Evolutionary conservation across 495 filamentous ascomycete species (phyloP).

Genomic region (Cercophora samala): DNA sequence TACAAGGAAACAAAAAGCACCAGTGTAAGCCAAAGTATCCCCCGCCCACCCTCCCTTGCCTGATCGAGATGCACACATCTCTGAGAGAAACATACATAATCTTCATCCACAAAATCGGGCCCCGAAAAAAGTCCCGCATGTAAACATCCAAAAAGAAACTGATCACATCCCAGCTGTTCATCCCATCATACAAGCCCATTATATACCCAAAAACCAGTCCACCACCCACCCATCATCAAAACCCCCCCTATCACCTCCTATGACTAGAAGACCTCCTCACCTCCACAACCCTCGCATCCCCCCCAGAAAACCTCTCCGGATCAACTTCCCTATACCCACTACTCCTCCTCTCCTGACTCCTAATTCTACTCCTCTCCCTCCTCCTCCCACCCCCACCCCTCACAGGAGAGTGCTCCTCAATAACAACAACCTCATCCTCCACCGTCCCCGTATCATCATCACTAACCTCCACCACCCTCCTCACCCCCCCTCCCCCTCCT

Average conservation of each 20-base stretch:
- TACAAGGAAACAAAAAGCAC: not conserved
- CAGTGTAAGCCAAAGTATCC: not conserved
- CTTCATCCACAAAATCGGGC: too few relatives aligned
- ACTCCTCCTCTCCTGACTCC: constrained; percentile 36
- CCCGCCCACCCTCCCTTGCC: not conserved
- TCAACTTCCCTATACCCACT: constrained; percentile 34
- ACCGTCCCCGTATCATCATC: constrained; percentile 18
- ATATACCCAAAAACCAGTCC: not conserved
- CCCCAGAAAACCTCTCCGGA: constrained; percentile 33
- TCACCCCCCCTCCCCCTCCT: constrained; percentile 18
- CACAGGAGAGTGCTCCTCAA: constrained; percentile 43
- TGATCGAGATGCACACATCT: not conserved
- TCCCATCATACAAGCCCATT: not conserved
- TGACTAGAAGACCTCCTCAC: constrained; percentile 32
- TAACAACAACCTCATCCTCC: constrained; percentile 46
- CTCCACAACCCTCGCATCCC: constrained; percentile 30
- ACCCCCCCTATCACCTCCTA: constrained; percentile 16
- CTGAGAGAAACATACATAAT: not conserved
- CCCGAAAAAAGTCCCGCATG: too few relatives aligned
- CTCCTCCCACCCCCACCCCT: not conserved
- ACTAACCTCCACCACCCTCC: constrained; percentile 23
- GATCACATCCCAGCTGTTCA: not conserved
- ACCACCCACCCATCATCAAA: not conserved
- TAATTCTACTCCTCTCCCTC: constrained; percentile 32
- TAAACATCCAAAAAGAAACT: too few relatives aligned